Evolutionary conservation across 352 stramenopile species (phyloP).

Genomic region (Blastocystis hominis): DNA sequence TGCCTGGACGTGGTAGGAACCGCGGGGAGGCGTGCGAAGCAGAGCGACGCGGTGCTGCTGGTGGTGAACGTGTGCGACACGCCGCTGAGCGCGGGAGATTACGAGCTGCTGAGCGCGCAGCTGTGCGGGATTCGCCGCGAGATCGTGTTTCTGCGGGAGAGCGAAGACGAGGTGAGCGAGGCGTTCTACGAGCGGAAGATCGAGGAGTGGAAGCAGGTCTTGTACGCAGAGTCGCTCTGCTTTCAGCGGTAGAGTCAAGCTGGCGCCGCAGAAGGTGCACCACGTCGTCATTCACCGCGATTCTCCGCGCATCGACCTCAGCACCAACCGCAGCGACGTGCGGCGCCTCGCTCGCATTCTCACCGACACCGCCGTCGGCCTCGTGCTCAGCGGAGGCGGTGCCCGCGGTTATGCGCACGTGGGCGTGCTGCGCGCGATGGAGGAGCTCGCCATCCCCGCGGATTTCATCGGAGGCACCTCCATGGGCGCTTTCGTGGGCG

Average conservation of each 20-base stretch:
- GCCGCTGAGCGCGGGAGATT: background rate
- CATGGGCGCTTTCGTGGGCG: constrained; percentile 41
- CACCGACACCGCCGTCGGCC: constrained; percentile 77
- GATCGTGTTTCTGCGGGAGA: constrained; percentile 41
- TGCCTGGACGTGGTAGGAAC: background rate
- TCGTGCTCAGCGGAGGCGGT: constrained; percentile 83
- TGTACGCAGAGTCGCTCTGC: background rate
- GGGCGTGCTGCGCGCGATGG: constrained; percentile 78
- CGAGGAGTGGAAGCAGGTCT: background rate
- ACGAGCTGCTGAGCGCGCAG: background rate
- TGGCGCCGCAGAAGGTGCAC: constrained; percentile 29
- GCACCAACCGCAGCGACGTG: constrained; percentile 57
- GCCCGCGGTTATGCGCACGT: constrained; percentile 83
- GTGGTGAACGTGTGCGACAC: constrained; percentile 52
- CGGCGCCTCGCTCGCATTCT: constrained; percentile 77
- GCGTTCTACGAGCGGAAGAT: constrained; percentile 27
- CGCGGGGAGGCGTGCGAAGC: background rate
- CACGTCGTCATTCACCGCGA: constrained; percentile 25
- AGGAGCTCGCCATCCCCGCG: constrained; percentile 79
- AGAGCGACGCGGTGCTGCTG: constrained; percentile 40
- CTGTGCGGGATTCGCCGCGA: constrained; percentile 39
- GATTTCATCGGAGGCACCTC: constrained; percentile 82
- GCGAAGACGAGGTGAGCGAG: constrained; percentile 13
- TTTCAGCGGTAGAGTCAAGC: background rate
- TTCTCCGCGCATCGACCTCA: background rate